Conservation (phyloP, 805 yeast species). For the Starmera amethionina region DNA sequence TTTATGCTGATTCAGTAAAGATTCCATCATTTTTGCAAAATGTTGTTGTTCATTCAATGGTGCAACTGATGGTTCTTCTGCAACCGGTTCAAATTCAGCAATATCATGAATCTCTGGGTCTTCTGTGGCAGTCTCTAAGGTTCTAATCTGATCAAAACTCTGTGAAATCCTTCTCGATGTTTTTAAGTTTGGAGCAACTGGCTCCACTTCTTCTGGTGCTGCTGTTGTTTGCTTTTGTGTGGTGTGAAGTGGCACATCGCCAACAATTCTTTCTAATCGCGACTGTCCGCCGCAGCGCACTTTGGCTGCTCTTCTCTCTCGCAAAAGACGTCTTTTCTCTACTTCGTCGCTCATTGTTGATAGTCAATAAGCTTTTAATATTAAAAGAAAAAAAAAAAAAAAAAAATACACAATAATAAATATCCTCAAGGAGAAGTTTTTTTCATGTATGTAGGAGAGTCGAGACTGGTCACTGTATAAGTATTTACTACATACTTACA, state of each 20-base stretch:
- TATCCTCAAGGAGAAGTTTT: no score
- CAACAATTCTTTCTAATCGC: slow-evolving; percentile 16
- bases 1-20: slow-evolving; percentile 8
- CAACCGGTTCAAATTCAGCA: slow-evolving; percentile 1
- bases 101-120: slow-evolving; percentile 12
- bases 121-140: slow-evolving; percentile 7
- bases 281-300: slow-evolving; percentile 9
- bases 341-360: slow-evolving; percentile 9
- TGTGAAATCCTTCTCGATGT: background rate
- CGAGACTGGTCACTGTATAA: no score
- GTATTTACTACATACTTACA: no score
- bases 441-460: no score
- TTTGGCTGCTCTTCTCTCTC: slow-evolving; percentile 20
- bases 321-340: slow-evolving; percentile 15
- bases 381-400: background rate
- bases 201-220: background rate
- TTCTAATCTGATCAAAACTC: background rate
- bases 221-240: background rate
- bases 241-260: slow-evolving; percentile 7
- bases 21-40: slow-evolving; percentile 13
- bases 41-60: slow-evolving; percentile 6
- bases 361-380: background rate
- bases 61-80: background rate
- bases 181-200: background rate
- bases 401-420: no score